Evolutionary conservation across 345 rosid genomes (phyloP).

Genomic region (Syzygium aromaticum): DNA sequence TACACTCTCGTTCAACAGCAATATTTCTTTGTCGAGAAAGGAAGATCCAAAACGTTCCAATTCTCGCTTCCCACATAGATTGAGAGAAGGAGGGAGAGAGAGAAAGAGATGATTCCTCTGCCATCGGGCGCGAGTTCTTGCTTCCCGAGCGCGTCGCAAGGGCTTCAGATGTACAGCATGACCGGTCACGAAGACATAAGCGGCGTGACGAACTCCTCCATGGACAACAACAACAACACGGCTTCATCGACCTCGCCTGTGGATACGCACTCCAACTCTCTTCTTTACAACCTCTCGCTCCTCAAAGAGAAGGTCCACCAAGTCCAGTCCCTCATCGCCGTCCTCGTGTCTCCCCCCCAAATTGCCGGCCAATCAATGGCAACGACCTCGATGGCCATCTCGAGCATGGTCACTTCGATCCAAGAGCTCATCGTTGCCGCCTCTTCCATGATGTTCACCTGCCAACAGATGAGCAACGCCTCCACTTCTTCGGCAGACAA

Average conservation of each 20-base stretch:
- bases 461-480: conserved; percentile 44
- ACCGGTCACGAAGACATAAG: background rate
- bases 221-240: conserved; percentile 3
- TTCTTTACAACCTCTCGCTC: conserved; percentile 44
- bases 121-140: background rate
- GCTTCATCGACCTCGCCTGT: background rate
- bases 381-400: conserved; percentile 34
- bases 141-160: conserved; percentile 19
- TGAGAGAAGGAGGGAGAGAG: background rate
- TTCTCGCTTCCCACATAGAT: background rate
- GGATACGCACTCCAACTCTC: conserved; percentile 26
- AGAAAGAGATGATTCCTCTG: conserved; percentile 15
- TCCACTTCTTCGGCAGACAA: conserved; percentile 2
- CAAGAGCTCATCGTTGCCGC: conserved; percentile 59
- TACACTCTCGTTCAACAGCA: background rate
- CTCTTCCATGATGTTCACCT: conserved; percentile 53
- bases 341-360: conserved; percentile 23
- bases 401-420: conserved; percentile 36
- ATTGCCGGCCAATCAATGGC: conserved; percentile 14
- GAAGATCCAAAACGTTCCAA: background rate
- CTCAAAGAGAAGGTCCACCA: conserved; percentile 58
- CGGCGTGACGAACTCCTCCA: conserved; percentile 9
- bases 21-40: background rate
- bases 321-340: conserved; percentile 42
- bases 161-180: background rate